Evolutionary conservation across 2,329 filamentous ascomycete genomes (phyloP), one percentile per base, ranked within the genome.

Genomic region (Talaromyces sp.): DNA sequence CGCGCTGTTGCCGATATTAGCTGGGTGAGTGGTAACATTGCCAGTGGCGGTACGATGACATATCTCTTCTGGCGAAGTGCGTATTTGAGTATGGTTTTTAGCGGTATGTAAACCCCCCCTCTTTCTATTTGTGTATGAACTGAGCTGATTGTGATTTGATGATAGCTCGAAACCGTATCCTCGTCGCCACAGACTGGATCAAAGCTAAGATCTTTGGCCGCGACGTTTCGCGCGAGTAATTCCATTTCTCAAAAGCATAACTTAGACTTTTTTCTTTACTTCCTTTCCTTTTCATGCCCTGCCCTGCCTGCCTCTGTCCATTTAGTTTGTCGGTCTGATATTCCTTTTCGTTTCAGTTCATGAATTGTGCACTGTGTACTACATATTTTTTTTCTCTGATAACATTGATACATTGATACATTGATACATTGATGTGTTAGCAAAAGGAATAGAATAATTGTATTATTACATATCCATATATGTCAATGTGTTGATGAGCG

Each of bases 61-160:
- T 99, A 96, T 83, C 87, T 97, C 71, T 99, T 99, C 88, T 99
- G 95, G 95, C 87, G 93, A 78, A 96, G 91, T 76, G 95, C 94
- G 63, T 99, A 99, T 80, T 84, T 99, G 79, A 97, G 92, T 85
- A 99, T 99, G 95, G 97, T 94, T 87, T 99, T 99, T 81, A 98
- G 93, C 88, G 93, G 92, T 95, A 86, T 89, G 92, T 90, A 22
- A 22, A 22, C 22, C 22, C 22, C 35, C 33, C 31, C n/a, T 10
- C 39, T 19, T 62, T 17, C 39, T 15, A 41, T 31, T 7, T 31
- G 27, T 25, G n/a, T 41, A 50, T 58, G 66, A 72, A 69, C 69
- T 63, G 19, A 56, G 11, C 33, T 43, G 68, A 66, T 2, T 62
- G 50, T 43, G 61, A 31, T 31, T 31, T 31, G 27, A 31, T 8